Evolutionary conservation across 1,284 basidiomycete genomes (phyloP).

Genomic region (Coniferiporia sulphurascens): DNA sequence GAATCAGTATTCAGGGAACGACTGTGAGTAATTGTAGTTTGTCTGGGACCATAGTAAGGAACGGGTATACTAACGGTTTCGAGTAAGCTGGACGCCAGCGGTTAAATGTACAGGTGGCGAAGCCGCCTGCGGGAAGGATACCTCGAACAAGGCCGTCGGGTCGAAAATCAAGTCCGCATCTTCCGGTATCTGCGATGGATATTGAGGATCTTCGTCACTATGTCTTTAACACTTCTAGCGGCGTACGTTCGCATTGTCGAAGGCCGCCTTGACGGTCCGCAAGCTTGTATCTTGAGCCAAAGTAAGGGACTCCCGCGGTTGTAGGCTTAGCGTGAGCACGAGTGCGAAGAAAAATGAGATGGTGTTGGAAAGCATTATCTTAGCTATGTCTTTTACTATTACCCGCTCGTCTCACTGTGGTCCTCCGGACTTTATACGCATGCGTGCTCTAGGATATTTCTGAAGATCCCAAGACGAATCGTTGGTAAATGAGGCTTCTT

Average conservation of each 20-base stretch:
- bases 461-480: not conserved
- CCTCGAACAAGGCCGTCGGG: conserved; percentile 15
- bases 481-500: not conserved
- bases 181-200: conserved; percentile 8
- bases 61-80: conserved; percentile 12
- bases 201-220: not conserved
- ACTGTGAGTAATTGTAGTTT: not conserved
- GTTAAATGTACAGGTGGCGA: conserved; percentile 4
- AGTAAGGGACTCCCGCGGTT: not conserved
- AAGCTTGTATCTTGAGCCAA: conserved; percentile 5
- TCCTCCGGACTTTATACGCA: not conserved
- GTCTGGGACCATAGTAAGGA: not conserved
- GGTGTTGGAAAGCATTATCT: not conserved
- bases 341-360: not conserved
- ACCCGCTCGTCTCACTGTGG: not conserved
- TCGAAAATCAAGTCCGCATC: conserved; percentile 10
- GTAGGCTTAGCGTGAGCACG: not conserved
- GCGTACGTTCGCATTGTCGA: conserved; percentile 13
- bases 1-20: not conserved
- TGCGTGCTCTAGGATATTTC: not conserved
- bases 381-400: not conserved
- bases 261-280: conserved; percentile 3
- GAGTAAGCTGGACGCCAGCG: conserved; percentile 11
- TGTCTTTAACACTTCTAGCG: not conserved
- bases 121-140: conserved; percentile 12